These are phyloP conservation scores for Zoysia matrella DNA, from an alignment of 202 grass and related monocot species.

Conservation along the genomic window DNA sequence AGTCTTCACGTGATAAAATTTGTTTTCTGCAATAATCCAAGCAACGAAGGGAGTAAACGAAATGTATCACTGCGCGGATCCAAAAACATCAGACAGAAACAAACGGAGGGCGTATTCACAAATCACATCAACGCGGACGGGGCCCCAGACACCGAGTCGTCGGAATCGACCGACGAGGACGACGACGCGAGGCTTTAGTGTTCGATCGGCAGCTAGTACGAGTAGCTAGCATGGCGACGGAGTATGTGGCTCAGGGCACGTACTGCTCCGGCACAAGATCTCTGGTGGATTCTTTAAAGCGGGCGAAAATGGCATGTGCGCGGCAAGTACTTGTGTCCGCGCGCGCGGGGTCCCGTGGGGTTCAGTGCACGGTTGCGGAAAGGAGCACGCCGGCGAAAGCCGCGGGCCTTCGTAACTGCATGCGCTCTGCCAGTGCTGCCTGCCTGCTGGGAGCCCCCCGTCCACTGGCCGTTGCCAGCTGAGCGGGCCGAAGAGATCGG, in stretches of 20 bases:
- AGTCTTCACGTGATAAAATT: neutral
- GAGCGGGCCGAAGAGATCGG: neutral
- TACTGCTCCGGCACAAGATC: slow-evolving; percentile 32
- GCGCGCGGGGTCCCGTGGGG: slow-evolving; percentile 13
- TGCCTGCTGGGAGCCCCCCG: no score
- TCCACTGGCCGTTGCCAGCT: neutral
- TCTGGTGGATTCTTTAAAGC: slow-evolving; percentile 43
- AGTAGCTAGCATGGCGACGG: neutral
- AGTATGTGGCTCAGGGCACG: slow-evolving; percentile 31
- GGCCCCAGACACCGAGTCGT: no score
- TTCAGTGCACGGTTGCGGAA: slow-evolving; percentile 38
- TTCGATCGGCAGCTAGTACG: no score
- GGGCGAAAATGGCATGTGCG: slow-evolving; percentile 48
- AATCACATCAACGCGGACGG: no score
- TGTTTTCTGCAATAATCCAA: no score
- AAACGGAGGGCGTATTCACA: no score
- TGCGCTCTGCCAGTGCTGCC: no score
- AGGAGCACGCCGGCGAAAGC: slow-evolving; percentile 26
- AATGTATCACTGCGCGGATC: no score
- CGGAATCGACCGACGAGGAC: no score
- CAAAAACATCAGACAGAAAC: no score
- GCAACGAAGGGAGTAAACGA: no score
- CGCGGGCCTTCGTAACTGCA: neutral
- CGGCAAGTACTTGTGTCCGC: slow-evolving; percentile 46
- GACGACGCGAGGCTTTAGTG: no score